These are phyloP conservation scores for Ashbya aceris DNA, from an alignment of 1,139 yeast genomes.

Conservation along the genomic window DNA sequence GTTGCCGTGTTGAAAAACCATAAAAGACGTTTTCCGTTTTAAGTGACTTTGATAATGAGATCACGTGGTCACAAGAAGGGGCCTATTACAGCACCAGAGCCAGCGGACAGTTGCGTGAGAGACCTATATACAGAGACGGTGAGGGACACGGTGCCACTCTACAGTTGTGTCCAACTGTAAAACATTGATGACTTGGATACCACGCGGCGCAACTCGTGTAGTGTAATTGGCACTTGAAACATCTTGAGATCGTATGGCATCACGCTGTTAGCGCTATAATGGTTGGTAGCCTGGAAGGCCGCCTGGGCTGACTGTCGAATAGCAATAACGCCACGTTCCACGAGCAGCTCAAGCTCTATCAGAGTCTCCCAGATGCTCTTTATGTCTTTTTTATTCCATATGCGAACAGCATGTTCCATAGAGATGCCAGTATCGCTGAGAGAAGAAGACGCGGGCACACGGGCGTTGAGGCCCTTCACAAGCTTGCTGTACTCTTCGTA, in stretches of 20 bases:
- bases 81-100: neutral
- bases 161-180: slow-evolving; percentile 29
- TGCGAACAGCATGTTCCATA: slow-evolving; percentile 36
- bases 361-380: slow-evolving; percentile 47
- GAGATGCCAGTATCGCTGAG: slow-evolving; percentile 30
- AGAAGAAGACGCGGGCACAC: slow-evolving; percentile 34
- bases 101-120: neutral
- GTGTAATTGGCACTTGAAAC: slow-evolving; percentile 23
- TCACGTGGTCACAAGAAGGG: neutral
- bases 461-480: slow-evolving; percentile 41
- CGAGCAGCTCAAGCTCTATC: slow-evolving; percentile 20
- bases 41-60: neutral
- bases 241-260: slow-evolving; percentile 27
- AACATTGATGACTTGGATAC: slow-evolving; percentile 26
- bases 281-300: slow-evolving; percentile 29
- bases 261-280: slow-evolving; percentile 23
- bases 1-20: neutral
- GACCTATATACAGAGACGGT: too few relatives aligned
- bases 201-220: slow-evolving; percentile 26
- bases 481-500: slow-evolving; percentile 65
- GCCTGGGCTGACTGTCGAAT: slow-evolving; percentile 27
- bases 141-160: neutral
- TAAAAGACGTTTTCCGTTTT: neutral
- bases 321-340: slow-evolving; percentile 25
- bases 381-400: slow-evolving; percentile 42